Conservation (phyloP, 208 protist species). For the Leishmania martiniquensis region DNA sequence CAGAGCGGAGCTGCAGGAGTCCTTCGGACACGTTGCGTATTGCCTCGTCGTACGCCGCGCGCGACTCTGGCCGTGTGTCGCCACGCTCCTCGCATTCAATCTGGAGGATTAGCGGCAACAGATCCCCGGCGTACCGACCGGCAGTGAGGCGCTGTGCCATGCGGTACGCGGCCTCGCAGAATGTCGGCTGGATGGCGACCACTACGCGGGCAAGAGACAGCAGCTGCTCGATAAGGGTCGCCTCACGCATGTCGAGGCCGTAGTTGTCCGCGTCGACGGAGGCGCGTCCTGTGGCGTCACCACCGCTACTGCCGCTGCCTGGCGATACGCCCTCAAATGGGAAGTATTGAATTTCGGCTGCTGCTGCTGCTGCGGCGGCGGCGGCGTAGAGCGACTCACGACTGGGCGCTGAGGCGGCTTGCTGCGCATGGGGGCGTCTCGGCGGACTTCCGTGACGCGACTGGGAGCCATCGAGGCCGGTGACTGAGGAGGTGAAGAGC, state of each 20-base stretch:
- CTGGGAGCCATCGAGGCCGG: not conserved
- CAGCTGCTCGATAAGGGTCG: constrained; percentile 44
- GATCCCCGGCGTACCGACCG: constrained; percentile 49
- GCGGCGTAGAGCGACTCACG: constrained; percentile 16
- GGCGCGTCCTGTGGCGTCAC: not conserved
- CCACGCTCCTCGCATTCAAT: constrained; percentile 26
- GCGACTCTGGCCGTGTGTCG: not conserved
- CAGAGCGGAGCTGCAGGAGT: constrained; percentile 38
- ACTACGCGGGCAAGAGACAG: constrained; percentile 49
- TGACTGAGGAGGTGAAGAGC: not conserved
- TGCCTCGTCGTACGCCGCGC: constrained; percentile 34
- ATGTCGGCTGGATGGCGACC: constrained; percentile 40
- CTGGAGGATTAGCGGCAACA: constrained; percentile 60
- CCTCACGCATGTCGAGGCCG: constrained; percentile 58
- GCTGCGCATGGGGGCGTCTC: not conserved
- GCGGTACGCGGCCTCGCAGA: constrained; percentile 39
- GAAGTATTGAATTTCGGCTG: constrained; percentile 29
- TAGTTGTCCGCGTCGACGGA: constrained; percentile 37
- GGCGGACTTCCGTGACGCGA: not conserved
- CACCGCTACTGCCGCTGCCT: not conserved
- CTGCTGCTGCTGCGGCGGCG: constrained; percentile 5
- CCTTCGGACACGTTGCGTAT: constrained; percentile 50
- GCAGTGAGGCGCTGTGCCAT: constrained; percentile 54
- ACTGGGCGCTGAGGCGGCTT: not conserved
- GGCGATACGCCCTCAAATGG: constrained; percentile 28